Base-by-base conservation (phyloP, 2,329 filamentous ascomycete genomes). In the Alternaria triticina region DNA sequence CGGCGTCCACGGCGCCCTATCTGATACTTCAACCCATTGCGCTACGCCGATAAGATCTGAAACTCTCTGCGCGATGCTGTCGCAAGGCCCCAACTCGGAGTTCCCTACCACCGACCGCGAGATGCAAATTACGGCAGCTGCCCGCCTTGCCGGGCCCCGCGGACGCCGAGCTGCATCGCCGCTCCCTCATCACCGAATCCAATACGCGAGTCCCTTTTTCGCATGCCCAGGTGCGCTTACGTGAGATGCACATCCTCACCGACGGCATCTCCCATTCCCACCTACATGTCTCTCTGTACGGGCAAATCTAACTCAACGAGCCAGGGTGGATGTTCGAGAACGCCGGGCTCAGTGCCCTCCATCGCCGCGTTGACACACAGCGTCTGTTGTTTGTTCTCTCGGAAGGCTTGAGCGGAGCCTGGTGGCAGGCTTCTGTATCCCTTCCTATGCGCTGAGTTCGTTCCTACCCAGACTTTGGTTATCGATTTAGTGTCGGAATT, bases 351-450 rank as follows among this genome's bases (percentile, higher is more conserved):
- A 22, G 83, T 75, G 52, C 83, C 81, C 74, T 86, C 83, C 47
- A 88, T 83, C 62, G 85, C 83, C 3, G 86, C 86, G 77, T 88
- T 88, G 4, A 88, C 78, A 70, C 87, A 83, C 12, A 87, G 58
- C 4, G 86, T 88, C 72, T 87, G 83, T 72, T 87, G 83, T 57
- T 64, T 85, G 62, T 70, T 75, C 22, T 20, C 52, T 47, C 43
- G 68, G n/a, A 66, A 68, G 0, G 56, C 59, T 11, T 71, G 67
- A 3, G 75, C 71, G 9, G 77, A 68, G 25, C 73, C 68, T 9
- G 77, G 77, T 2, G 73, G 70, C 36, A 78, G 64, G 12, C 72
- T 54, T 11, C 64, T 67, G 36, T 66, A 74, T 3, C 70, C 70
- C 30, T 70, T 74, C 28, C 54, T 62, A 20, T 64, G 70, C 5